Percentiles rank a stretch among this genome's conserved stretches.
Evolutionary conservation across 352 stramenopile genomes (phyloP).

Genomic region (Blastocystis sp.): DNA sequence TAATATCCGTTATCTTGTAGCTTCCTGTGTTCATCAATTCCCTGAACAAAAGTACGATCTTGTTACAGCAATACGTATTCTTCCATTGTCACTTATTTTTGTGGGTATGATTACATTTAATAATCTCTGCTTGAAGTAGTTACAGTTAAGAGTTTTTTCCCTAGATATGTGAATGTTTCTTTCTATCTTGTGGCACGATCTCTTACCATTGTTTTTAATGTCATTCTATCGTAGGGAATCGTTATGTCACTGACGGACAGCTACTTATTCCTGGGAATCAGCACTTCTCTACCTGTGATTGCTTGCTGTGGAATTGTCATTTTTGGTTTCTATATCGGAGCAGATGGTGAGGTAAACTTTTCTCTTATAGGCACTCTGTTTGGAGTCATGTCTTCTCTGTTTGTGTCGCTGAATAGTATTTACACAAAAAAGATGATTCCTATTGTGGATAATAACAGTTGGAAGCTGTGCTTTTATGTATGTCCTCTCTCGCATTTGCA

Average conservation of each 20-base stretch:
- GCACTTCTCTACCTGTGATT: slow-evolving; percentile 68
- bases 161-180: slow-evolving; percentile 64
- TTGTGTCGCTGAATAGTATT: slow-evolving; percentile 78
- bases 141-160: slow-evolving; percentile 76
- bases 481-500: not conserved
- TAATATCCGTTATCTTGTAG: not conserved
- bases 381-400: slow-evolving; percentile 72
- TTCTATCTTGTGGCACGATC: slow-evolving; percentile 62
- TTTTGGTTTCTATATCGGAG: slow-evolving; percentile 73
- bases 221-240: slow-evolving; percentile 68
- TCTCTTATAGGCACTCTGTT: slow-evolving; percentile 70
- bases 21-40: slow-evolving; percentile 71
- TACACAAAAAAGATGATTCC: slow-evolving; percentile 76
- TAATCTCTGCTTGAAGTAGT: slow-evolving; percentile 67
- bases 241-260: not conserved
- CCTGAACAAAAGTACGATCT: slow-evolving; percentile 70
- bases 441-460: slow-evolving; percentile 67
- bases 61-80: slow-evolving; percentile 66
- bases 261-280: slow-evolving; percentile 68
- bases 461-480: slow-evolving; percentile 60
- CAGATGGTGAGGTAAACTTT: slow-evolving; percentile 75
- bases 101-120: slow-evolving; percentile 68
- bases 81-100: slow-evolving; percentile 73
- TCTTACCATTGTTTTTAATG: slow-evolving; percentile 79
- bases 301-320: slow-evolving; percentile 72